These are phyloP conservation scores for Trametes maxima DNA, from an alignment of 768 basidiomycete genomes.

Conservation along the genomic window DNA sequence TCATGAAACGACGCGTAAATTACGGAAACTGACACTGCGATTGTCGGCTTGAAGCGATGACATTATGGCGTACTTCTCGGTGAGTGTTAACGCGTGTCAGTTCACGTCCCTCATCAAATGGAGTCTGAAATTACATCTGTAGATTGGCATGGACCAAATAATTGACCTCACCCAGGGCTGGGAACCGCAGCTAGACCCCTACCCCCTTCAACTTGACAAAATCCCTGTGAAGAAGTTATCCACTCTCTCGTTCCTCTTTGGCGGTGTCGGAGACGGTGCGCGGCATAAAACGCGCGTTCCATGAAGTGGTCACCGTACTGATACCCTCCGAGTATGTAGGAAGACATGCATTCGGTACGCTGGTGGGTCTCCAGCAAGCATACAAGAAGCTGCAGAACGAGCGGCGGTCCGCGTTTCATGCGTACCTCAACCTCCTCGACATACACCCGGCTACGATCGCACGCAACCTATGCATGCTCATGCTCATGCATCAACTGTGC, in stretches of 20 bases:
- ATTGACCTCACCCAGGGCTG: conserved; percentile 13
- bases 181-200: not conserved
- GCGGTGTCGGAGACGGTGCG: conserved; percentile 27
- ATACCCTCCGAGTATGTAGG: conserved; percentile 8
- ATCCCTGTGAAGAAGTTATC: not conserved
- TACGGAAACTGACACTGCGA: not conserved
- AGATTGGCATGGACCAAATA: conserved; percentile 17
- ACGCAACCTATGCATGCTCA: conserved; percentile 21
- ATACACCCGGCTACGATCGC: conserved; percentile 19
- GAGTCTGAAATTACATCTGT: no score
- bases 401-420: not conserved
- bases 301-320: not conserved
- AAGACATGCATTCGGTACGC: conserved; percentile 4
- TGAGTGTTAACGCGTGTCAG: not conserved
- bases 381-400: not conserved
- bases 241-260: conserved; percentile 21
- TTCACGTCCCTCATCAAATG: no score
- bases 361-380: conserved; percentile 12
- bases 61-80: not conserved
- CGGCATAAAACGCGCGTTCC: not conserved
- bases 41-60: conserved; percentile 1
- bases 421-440: conserved; percentile 24
- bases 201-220: conserved; percentile 5
- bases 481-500: conserved; percentile 16
- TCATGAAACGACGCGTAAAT: not conserved